These are phyloP conservation scores for Pleurotus djamor DNA, from an alignment of 768 basidiomycete species.

Conservation along the genomic window DNA sequence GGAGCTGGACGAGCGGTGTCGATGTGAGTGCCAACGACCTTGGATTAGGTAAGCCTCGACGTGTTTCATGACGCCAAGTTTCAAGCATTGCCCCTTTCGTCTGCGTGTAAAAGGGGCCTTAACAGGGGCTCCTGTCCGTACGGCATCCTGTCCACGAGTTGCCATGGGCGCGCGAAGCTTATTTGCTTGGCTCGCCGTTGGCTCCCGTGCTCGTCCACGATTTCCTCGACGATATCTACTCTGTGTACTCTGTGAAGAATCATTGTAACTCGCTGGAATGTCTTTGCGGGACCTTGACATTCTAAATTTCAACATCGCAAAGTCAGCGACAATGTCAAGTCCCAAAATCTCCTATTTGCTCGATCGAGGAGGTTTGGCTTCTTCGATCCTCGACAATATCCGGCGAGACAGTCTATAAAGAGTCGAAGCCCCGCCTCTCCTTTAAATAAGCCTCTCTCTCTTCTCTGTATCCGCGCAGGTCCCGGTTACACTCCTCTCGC, in stretches of 20 bases:
- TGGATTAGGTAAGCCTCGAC: too few species aligned
- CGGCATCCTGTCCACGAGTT: not conserved
- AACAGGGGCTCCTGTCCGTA: not conserved
- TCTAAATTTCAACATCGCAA: too few species aligned
- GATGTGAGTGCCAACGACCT: not conserved
- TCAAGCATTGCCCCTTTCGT: too few species aligned
- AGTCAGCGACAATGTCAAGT: too few species aligned
- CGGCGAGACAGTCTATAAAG: not conserved
- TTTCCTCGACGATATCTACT: too few species aligned
- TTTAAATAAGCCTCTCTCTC: not conserved
- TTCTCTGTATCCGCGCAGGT: too few species aligned
- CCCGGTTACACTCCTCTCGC: too few species aligned
- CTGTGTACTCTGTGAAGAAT: too few species aligned
- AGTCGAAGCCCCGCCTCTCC: not conserved
- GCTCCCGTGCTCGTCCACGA: too few species aligned
- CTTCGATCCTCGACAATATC: not conserved
- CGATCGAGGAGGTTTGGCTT: not conserved
- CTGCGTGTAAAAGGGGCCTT: not conserved
- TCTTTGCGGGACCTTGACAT: too few species aligned
- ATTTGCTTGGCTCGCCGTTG: not conserved
- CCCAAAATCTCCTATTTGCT: not conserved
- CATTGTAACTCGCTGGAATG: too few species aligned
- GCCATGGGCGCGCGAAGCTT: not conserved
- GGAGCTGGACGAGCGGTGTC: not conserved
- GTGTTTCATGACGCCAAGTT: too few species aligned